Conservation (phyloP, 306 rosid genomes). For the Prunus mume region DNA sequence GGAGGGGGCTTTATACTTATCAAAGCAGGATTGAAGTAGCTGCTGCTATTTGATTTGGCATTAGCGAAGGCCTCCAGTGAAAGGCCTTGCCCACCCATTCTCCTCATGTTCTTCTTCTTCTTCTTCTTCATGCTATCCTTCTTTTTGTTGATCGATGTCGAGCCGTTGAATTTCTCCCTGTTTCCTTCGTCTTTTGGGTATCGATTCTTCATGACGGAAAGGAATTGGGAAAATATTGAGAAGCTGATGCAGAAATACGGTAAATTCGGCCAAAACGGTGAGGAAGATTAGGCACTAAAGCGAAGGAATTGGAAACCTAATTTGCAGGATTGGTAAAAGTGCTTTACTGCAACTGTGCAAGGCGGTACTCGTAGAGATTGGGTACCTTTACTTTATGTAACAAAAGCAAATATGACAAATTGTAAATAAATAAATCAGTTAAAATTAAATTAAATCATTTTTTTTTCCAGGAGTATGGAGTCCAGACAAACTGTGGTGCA, state of each 20-base stretch:
- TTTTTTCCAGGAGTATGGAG: too few species aligned
- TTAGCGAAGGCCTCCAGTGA: conserved; percentile 61
- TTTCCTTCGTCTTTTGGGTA: conserved; percentile 22
- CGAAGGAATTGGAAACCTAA: conserved; percentile 20
- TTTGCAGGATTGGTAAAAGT: background rate
- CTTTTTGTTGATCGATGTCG: conserved; percentile 20
- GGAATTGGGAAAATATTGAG: background rate
- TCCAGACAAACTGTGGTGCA: too few species aligned
- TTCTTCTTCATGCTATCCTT: conserved; percentile 28
- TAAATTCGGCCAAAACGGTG: conserved; percentile 13
- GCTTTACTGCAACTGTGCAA: background rate
- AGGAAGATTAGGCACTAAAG: background rate
- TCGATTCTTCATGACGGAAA: conserved; percentile 40
- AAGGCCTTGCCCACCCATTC: conserved; percentile 64
- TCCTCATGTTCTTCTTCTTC: conserved; percentile 42
- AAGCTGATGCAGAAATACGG: background rate
- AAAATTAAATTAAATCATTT: too few species aligned
- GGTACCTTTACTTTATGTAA: too few species aligned
- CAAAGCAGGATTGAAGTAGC: conserved; percentile 65
- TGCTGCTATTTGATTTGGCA: conserved; percentile 49
- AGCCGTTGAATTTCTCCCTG: conserved; percentile 13
- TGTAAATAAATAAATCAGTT: too few species aligned
- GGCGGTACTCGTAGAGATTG: too few species aligned
- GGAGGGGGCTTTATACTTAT: conserved; percentile 51
- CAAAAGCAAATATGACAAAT: too few species aligned